Conservation (phyloP, 805 yeast species). For the Wickerhamomyces strasburgensis region DNA sequence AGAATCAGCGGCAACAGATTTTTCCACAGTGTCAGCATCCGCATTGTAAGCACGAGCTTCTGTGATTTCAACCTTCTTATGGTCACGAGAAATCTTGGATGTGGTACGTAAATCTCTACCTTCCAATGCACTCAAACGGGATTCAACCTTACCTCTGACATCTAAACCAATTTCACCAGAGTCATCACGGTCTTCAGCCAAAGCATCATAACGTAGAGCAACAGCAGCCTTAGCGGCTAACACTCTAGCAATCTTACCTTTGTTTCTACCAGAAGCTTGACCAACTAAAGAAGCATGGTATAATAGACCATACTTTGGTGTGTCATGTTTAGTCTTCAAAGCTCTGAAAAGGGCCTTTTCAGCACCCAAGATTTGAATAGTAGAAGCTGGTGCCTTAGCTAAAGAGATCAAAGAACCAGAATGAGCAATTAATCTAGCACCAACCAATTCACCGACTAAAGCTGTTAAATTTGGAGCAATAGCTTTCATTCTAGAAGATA, state of each 20-base stretch:
- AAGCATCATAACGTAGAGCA: slow-evolving; percentile 92
- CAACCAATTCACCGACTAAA: slow-evolving; percentile 95
- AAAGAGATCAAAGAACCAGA: slow-evolving; percentile 91
- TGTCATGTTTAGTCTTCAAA: slow-evolving; percentile 95
- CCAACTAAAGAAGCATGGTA: slow-evolving; percentile 97
- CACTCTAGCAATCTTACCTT: slow-evolving; percentile 98
- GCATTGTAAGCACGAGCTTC: slow-evolving; percentile 88
- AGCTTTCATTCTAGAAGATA: slow-evolving; percentile 94
- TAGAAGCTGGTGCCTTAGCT: slow-evolving; percentile 98
- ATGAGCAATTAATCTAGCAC: slow-evolving; percentile 97
- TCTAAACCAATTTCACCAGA: slow-evolving; percentile 89
- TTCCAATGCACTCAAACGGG: slow-evolving; percentile 89
- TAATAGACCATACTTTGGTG: slow-evolving; percentile 96
- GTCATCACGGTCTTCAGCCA: slow-evolving; percentile 95
- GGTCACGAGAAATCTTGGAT: slow-evolving; percentile 74
- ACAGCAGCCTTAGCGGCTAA: slow-evolving; percentile 98
- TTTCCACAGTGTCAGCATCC: slow-evolving; percentile 79
- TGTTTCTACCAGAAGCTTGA: slow-evolving; percentile 96
- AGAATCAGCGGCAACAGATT: slow-evolving; percentile 28
- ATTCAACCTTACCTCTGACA: slow-evolving; percentile 89
- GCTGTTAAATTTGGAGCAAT: slow-evolving; percentile 97
- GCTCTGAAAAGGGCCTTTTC: slow-evolving; percentile 99
- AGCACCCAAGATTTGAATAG: slow-evolving; percentile 97
- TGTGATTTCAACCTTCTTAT: slow-evolving; percentile 79
- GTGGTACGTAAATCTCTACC: slow-evolving; percentile 95